Evolutionary conservation across 805 yeast genomes (phyloP), one percentile per base, ranked within the genome.

Genomic region (Candida sakaeoensis): DNA sequence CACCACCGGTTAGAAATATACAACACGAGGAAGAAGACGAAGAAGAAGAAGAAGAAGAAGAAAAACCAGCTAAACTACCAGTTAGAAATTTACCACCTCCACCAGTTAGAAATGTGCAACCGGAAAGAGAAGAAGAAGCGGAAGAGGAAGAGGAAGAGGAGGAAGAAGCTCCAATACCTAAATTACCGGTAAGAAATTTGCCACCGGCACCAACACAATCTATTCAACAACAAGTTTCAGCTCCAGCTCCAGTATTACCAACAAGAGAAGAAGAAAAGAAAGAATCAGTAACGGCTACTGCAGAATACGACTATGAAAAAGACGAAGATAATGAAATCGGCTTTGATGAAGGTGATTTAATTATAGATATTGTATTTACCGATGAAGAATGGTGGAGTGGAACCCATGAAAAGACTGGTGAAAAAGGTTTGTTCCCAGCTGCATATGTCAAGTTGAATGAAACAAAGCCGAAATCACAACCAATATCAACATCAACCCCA

Each of bases 261-360:
- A 33, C 47, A 12, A 39, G 58, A 44, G 28, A 5, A 16, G 47
- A 30, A n/a, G 33, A 30, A 13, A 46, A 43, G 31, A 43, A 40
- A 21, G 48, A 37, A 12, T 27, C 50, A 26, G 37, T 39, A 27
- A 60, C 70, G 24, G 99, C 97, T 2, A 58, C 77, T 44, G 98
- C 93, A 4, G 83, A 81, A 54, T 93, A 88, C 58, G 93, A 84
- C 44, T 84, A 82, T 48, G 81, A 70, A 48, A 77, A 79, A 52
- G 87, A 78, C 45, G 95, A 84, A 52, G 90, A 82, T 40, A 82
- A 85, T 51, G 95, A 85, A 57, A 76, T 85, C 37, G 71, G 71
- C 0, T 75, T 85, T 35, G 65, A 48, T 14, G 90, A 81, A 50
- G 89, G 85, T 39, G 93, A 85, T 47, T 48, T 57, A 25, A 77